These are phyloP conservation scores for Termitomyces bulborhizus DNA, from an alignment of 768 basidiomycete genomes.

Conservation along the genomic window DNA sequence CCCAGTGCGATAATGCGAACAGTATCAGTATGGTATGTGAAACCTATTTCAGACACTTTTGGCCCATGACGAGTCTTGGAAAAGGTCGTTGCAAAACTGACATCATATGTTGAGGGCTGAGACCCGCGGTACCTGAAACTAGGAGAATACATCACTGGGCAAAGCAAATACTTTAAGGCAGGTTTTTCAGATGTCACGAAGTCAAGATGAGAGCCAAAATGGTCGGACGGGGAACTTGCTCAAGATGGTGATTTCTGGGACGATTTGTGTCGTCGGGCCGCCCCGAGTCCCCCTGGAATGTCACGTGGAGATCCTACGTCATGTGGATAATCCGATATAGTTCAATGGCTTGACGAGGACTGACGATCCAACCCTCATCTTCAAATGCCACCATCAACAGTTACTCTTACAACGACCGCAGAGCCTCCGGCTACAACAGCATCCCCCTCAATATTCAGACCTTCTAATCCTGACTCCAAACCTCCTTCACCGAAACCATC, in stretches of 20 bases:
- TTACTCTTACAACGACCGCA: neutral
- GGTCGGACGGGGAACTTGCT: neutral
- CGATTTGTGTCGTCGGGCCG: neutral
- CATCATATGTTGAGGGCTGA: neutral
- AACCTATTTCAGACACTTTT: neutral
- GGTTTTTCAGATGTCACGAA: no score
- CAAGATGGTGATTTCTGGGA: neutral
- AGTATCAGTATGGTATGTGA: neutral
- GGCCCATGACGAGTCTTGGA: neutral
- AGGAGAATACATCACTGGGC: no score
- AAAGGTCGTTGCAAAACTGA: neutral
- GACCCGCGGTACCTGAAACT: no score
- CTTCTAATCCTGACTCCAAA: neutral
- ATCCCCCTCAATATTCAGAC: neutral
- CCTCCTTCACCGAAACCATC: neutral
- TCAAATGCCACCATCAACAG: conserved; percentile 3
- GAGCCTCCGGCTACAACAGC: neutral
- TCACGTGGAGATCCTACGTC: conserved; percentile 14
- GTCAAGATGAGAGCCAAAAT: no score
- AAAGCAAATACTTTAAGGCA: neutral
- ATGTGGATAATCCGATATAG: conserved; percentile 14
- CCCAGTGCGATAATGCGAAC: neutral
- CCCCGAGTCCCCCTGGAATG: neutral
- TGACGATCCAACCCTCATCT: neutral
- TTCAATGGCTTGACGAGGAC: neutral